Percentiles rank a stretch among this genome's conserved stretches.
phyloP scores from a whole-genome alignment of 495 filamentous ascomycete species.

The Xylaria intraflava region DNA sequence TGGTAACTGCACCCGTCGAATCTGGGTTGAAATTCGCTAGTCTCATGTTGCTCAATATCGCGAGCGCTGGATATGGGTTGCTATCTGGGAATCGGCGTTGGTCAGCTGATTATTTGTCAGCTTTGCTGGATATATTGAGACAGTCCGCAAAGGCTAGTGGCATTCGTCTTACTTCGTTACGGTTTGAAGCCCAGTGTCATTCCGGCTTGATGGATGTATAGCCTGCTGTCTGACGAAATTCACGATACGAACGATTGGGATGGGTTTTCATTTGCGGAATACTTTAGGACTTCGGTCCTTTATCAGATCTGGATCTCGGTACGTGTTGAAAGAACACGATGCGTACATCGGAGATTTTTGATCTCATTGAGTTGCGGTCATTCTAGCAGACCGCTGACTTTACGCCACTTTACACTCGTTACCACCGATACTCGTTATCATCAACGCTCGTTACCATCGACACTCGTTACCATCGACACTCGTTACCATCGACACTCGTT shows the following conservation, averaged over 20 bases:
- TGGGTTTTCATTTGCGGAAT: neutral
- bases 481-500: too few relatives aligned
- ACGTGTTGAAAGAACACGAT: neutral
- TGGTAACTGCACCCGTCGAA: conserved; percentile 7
- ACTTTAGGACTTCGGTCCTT: neutral
- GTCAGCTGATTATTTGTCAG: conserved; percentile 20
- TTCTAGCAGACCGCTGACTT: neutral
- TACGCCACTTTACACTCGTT: neutral
- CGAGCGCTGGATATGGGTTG: conserved; percentile 31
- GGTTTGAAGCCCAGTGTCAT: neutral
- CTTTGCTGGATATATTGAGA: conserved; percentile 23
- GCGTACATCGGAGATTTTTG: neutral
- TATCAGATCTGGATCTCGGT: neutral
- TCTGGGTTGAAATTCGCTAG: conserved; percentile 9
- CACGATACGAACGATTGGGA: conserved; percentile 3
- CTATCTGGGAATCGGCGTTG: conserved; percentile 19
- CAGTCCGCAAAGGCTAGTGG: conserved; percentile 3
- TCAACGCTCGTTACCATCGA: too few relatives aligned
- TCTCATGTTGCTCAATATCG: conserved; percentile 29
- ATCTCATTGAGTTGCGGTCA: neutral
- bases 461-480: too few relatives aligned
- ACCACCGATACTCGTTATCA: too few relatives aligned
- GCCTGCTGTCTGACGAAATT: conserved; percentile 1
- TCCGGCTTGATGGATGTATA: conserved; percentile 4
- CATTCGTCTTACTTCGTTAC: conserved; percentile 5